Evolutionary conservation across 192 early-diverging fungal species (phyloP).

Genomic region (Gonapodya prolifera): DNA sequence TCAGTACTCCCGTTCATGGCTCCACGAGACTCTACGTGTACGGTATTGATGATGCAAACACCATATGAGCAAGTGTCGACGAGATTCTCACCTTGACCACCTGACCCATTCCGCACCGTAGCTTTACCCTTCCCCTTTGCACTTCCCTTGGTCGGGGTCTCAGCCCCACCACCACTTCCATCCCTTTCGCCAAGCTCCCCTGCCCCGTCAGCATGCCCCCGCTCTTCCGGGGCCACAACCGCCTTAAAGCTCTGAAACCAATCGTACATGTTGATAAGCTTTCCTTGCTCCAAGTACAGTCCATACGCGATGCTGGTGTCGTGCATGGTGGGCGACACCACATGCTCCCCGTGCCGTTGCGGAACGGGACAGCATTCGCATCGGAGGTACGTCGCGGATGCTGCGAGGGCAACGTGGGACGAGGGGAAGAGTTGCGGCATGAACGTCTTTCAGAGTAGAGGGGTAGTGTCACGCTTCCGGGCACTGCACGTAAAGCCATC

Average conservation of each 20-base stretch:
- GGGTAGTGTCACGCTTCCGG: conserved; percentile 66
- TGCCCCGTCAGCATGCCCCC: not conserved
- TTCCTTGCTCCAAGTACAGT: conserved; percentile 81
- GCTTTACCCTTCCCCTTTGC: too few relatives aligned
- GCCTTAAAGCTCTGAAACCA: conserved; percentile 76
- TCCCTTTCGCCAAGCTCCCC: not conserved
- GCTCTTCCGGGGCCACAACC: conserved; percentile 30
- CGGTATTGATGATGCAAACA: too few relatives aligned
- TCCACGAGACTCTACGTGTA: too few relatives aligned
- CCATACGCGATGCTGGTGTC: conserved; percentile 85
- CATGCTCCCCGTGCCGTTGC: conserved; percentile 11
- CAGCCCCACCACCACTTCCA: not conserved
- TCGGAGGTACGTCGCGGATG: conserved; percentile 39
- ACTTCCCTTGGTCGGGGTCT: too few relatives aligned
- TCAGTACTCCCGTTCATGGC: too few relatives aligned
- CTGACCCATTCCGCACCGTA: too few relatives aligned
- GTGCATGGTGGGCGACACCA: conserved; percentile 49
- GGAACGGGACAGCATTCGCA: conserved; percentile 62
- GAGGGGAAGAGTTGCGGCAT: not conserved
- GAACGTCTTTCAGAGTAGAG: not conserved
- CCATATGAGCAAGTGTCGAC: too few relatives aligned
- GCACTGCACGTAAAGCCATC: too few relatives aligned
- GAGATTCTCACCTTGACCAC: too few relatives aligned
- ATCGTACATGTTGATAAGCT: conserved; percentile 89
- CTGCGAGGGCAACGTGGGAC: not conserved